phyloP scores from a whole-genome alignment of 257 asterid genomes.

The Nicotiana undulata region DNA sequence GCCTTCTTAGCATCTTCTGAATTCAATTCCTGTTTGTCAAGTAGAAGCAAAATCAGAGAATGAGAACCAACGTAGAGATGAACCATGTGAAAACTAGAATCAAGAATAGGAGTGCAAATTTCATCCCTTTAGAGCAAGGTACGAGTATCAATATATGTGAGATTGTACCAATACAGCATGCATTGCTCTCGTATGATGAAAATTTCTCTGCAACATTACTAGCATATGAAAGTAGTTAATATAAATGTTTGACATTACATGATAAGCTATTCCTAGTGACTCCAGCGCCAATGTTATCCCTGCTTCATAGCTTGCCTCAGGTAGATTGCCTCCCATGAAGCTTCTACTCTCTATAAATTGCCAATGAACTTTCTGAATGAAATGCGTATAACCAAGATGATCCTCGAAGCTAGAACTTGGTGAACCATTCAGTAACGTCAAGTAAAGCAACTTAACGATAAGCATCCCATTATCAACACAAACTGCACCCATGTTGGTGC shows the following conservation, averaged over 20 bases:
- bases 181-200: background rate
- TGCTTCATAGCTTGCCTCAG: slow-evolving; percentile 58
- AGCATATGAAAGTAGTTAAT: background rate
- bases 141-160: background rate
- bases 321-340: slow-evolving; percentile 24
- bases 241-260: slow-evolving; percentile 25
- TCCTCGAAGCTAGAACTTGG: slow-evolving; percentile 40
- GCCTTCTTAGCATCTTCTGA: slow-evolving; percentile 48
- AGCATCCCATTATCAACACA: slow-evolving; percentile 60
- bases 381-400: slow-evolving; percentile 49
- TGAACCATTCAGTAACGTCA: slow-evolving; percentile 39
- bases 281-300: slow-evolving; percentile 68
- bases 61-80: background rate
- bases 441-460: slow-evolving; percentile 47
- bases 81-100: background rate
- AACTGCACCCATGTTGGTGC: slow-evolving; percentile 58
- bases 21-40: slow-evolving; percentile 34
- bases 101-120: background rate
- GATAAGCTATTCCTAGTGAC: slow-evolving; percentile 44
- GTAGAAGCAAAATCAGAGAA: slow-evolving; percentile 4
- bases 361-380: slow-evolving; percentile 32
- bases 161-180: background rate
- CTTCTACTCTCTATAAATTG: slow-evolving; percentile 36
- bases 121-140: background rate
- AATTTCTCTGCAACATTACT: background rate